Conservation (phyloP, 306 rosid genomes). For the Lotus japonicus region DNA sequence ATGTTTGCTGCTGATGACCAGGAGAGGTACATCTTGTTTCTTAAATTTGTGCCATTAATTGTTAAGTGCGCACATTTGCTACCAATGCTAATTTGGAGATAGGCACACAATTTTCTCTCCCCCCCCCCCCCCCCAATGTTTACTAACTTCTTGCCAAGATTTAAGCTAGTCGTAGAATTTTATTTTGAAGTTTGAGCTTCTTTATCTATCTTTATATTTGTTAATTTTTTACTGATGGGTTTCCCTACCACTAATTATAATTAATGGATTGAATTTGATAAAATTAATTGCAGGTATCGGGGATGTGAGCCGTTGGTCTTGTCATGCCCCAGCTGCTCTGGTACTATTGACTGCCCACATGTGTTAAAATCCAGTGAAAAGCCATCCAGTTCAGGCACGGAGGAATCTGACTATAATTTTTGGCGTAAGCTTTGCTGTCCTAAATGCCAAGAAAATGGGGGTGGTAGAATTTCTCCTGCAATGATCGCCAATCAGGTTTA, state of each 20-base stretch:
- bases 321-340: constrained; percentile 85
- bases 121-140: neutral
- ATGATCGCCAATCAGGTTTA: constrained; percentile 79
- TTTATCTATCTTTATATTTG: neutral
- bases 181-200: neutral
- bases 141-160: neutral
- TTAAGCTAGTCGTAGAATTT: neutral
- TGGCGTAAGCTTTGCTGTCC: constrained; percentile 69
- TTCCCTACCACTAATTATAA: neutral
- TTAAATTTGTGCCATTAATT: neutral
- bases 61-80: neutral
- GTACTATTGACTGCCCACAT: constrained; percentile 59
- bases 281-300: constrained; percentile 54
- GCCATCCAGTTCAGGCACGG: constrained; percentile 27
- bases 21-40: constrained; percentile 59
- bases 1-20: constrained; percentile 52
- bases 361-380: constrained; percentile 57
- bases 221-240: neutral
- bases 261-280: constrained; percentile 18
- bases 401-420: constrained; percentile 42
- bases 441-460: constrained; percentile 64
- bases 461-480: constrained; percentile 64
- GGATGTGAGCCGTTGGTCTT: constrained; percentile 71
- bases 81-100: constrained; percentile 5
- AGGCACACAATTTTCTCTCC: neutral